These are phyloP conservation scores for Arabidopsis thaliana DNA, from an alignment of 345 rosid genomes.

Conservation along the genomic window DNA sequence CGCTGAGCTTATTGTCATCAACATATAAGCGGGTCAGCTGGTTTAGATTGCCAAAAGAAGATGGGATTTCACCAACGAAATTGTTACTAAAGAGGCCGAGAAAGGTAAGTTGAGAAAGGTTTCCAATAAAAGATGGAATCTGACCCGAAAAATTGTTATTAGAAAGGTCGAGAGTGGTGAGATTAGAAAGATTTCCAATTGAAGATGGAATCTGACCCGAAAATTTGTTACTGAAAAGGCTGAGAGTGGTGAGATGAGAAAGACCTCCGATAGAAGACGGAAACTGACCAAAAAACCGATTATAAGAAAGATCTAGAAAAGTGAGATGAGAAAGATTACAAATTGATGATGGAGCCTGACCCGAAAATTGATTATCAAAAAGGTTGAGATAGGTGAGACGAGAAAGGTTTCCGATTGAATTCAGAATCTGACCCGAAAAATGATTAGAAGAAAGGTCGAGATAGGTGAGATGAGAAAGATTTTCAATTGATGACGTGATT, in stretches of 20 bases:
- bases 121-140: not conserved
- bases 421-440: not conserved
- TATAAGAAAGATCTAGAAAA: accelerated
- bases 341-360: no score
- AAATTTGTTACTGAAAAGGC: not conserved
- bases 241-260: not conserved
- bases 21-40: accelerated
- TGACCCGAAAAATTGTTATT: not conserved
- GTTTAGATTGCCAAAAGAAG: not conserved
- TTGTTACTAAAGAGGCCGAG: not conserved
- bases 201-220: not conserved
- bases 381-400: no score
- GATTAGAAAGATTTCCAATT: not conserved
- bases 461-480: not conserved
- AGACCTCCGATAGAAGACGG: not conserved
- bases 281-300: not conserved
- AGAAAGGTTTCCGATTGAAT: no score
- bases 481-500: not conserved
- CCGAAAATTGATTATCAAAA: no score
- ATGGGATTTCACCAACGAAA: not conserved
- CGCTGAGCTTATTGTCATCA: slow-evolving; percentile 22
- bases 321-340: no score
- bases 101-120: not conserved
- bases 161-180: no score
- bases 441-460: accelerated